Percentiles rank a stretch among this genome's conserved stretches.
phyloP scores from a whole-genome alignment of 225 moss, liverwort and hornwort genomes.

The Neckera pumila region DNA sequence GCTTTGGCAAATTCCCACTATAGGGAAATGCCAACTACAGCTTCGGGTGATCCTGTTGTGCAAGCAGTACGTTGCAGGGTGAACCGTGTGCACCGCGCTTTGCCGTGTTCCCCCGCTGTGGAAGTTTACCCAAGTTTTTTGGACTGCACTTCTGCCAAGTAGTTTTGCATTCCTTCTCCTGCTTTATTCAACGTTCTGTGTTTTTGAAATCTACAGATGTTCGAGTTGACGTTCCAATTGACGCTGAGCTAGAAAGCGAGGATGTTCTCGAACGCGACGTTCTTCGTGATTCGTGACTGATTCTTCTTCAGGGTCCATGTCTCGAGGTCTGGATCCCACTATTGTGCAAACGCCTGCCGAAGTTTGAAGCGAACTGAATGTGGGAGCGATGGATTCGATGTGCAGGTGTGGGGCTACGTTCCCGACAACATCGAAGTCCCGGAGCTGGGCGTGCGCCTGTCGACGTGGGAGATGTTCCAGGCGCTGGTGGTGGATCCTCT shows the following conservation, averaged over 20 bases:
- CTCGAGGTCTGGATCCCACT: not conserved
- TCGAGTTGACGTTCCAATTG: not conserved
- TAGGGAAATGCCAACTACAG: not conserved
- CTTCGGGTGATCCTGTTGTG: not conserved
- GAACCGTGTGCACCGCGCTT: not conserved
- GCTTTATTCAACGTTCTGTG: not conserved
- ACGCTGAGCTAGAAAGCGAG: not conserved
- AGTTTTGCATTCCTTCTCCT: not conserved
- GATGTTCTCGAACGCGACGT: not conserved
- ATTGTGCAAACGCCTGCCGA: not conserved
- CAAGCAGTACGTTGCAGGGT: not conserved
- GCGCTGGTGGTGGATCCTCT: constrained; percentile 50
- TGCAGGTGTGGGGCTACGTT: constrained; percentile 38
- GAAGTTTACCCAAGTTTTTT: not conserved
- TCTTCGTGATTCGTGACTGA: not conserved
- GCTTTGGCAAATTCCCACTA: not conserved
- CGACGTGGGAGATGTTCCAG: constrained; percentile 52
- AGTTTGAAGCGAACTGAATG: not conserved
- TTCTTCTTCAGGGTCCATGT: not conserved
- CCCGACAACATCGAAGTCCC: constrained; percentile 30
- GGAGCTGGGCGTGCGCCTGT: constrained; percentile 9
- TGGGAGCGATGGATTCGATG: not conserved
- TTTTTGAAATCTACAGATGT: not conserved
- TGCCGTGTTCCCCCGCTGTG: not conserved
- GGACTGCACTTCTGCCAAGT: not conserved